Base-by-base conservation (phyloP, 345 rosid species). In the Jatropha curcas region DNA sequence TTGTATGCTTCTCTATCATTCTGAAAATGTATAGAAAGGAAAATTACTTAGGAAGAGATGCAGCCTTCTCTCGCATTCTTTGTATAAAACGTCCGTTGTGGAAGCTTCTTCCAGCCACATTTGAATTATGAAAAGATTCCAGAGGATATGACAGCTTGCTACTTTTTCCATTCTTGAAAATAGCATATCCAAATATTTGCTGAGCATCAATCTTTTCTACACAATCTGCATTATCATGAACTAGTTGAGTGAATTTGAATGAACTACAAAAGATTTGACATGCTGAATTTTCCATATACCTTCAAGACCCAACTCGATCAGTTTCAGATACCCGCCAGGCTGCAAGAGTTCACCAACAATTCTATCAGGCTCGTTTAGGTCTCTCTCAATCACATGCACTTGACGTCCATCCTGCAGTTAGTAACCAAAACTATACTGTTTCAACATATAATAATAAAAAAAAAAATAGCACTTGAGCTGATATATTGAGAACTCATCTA, bases 61-160 rank as follows among this genome's bases (percentile, higher is more conserved):
- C 77, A 77, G 88, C 90, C 67, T 84, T 87, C 64, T 83, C 77
- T 45, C 90, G 75, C 88, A 87, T 72, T 63, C 84, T 82, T 74
- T 81, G 88, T 48, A 87, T 77, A 76, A 87, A 87, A n/a, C 88
- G 86, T 20, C 88, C 88, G 52, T 84, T 87, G 70, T 87, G 90
- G 70, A 87, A 84, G 79, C 90, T 82, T 76, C 86, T 83, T n/a
- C 88, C 88, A 9, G 86, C 46, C 27, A 84, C 82, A 65, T 84
- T 78, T 14, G 88, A 61, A 52, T 79, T 78, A 39, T 39, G 43
- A 64, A 79, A 84, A 37, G 79, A 73, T 63, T 84, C 86, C 77
- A 86, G 61, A 2, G 88, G 88, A 76, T 84, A 84, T 2, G 86
- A 73, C 16, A 86, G 63, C 20, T 48, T 66, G 59, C 85, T 67